Evolutionary conservation across 148 eudicot genomes (phyloP).

Genomic region (Camellia sinensis): DNA sequence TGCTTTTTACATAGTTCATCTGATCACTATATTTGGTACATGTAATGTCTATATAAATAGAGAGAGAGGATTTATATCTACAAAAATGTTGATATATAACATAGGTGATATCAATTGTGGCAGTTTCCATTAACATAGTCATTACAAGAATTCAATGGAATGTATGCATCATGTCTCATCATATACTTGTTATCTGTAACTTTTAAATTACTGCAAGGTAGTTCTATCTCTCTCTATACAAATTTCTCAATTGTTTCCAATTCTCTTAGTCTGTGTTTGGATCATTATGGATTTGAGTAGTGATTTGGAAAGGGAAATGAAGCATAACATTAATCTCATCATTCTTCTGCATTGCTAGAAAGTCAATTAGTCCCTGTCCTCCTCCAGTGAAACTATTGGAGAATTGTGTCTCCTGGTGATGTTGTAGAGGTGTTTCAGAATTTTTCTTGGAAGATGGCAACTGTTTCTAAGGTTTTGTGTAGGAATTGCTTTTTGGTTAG

Average conservation of each 20-base stretch:
- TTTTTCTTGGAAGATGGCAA: constrained; percentile 65
- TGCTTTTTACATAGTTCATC: not conserved
- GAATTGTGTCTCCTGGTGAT: constrained; percentile 59
- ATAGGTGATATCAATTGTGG: not conserved
- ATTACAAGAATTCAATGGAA: not conserved
- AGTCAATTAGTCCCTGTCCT: constrained; percentile 72
- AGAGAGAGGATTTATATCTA: not conserved
- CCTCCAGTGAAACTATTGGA: constrained; percentile 39
- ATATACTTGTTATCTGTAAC: not conserved
- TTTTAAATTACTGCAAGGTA: not conserved
- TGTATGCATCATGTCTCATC: not conserved
- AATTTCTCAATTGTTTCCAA: not conserved
- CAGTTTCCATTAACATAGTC: not conserved
- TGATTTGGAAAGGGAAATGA: too few relatives aligned
- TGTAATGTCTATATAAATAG: not conserved
- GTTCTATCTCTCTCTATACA: not conserved
- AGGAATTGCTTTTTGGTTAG: constrained; percentile 45
- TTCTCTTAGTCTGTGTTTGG: not conserved
- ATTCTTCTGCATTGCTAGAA: constrained; percentile 15
- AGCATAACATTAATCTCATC: not conserved
- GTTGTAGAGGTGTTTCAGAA: constrained; percentile 62
- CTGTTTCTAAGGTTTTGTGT: constrained; percentile 41
- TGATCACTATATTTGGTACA: not conserved
- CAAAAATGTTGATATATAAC: not conserved
- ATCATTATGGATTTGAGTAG: too few relatives aligned